Evolutionary conservation across 2,329 filamentous ascomycete species (phyloP).

Genomic region (Laburnicola sp.): DNA sequence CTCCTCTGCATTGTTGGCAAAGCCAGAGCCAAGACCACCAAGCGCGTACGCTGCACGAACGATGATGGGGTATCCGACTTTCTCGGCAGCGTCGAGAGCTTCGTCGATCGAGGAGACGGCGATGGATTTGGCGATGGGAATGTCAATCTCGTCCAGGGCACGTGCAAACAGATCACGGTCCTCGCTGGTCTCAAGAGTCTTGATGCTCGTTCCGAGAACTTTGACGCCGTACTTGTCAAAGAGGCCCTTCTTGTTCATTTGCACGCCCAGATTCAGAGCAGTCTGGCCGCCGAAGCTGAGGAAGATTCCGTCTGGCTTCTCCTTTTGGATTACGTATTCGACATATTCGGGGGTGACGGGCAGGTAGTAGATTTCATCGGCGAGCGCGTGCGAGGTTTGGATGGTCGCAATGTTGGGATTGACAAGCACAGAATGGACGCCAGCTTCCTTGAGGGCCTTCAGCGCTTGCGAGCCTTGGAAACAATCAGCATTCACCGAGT

Average conservation of each 20-base stretch:
- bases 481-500: conserved; percentile 19
- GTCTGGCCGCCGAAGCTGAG: conserved; percentile 97
- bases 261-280: conserved; percentile 91
- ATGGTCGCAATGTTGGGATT: conserved; percentile 99
- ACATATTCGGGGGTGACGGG: conserved; percentile 98
- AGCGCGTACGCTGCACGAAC: conserved; percentile 96
- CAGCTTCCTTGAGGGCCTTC: conserved; percentile 95
- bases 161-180: conserved; percentile 96
- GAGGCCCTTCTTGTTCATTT: conserved; percentile 94
- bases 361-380: conserved; percentile 97
- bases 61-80: conserved; percentile 95
- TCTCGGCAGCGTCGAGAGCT: conserved; percentile 81
- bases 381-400: conserved; percentile 93
- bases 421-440: conserved; percentile 86
- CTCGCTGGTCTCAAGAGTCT: conserved; percentile 91
- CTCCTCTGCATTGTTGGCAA: conserved; percentile 92
- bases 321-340: conserved; percentile 93
- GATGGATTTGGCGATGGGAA: conserved; percentile 94
- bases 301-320: conserved; percentile 95
- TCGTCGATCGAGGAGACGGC: conserved; percentile 91
- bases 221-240: conserved; percentile 95
- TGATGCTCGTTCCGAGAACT: conserved; percentile 92
- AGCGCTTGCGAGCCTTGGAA: conserved; percentile 83
- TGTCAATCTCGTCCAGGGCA: conserved; percentile 94
- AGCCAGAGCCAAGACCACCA: conserved; percentile 93